phyloP scores from a whole-genome alignment of 331 rosid species.

The Quercus tomentella region DNA sequence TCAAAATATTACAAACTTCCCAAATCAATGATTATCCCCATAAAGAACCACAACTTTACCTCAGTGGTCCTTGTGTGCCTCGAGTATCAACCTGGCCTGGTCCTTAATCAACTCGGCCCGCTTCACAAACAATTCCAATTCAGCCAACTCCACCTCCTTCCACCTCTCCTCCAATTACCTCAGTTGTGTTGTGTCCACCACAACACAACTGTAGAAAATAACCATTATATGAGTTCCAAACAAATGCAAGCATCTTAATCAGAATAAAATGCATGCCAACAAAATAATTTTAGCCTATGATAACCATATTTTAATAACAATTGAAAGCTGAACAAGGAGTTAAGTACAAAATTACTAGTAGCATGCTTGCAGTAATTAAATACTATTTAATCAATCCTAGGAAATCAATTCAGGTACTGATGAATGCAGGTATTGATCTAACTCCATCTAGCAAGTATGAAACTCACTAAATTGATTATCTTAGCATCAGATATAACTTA shows the following conservation, averaged over 20 bases:
- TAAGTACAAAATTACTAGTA: slow-evolving; percentile 1
- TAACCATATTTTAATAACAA: background rate
- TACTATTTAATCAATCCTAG: background rate
- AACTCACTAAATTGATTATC: background rate
- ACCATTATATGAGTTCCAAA: background rate
- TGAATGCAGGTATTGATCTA: slow-evolving; percentile 1
- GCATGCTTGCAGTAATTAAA: background rate
- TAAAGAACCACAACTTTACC: background rate
- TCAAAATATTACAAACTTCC: background rate
- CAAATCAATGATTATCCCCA: background rate
- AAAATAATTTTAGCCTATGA: background rate
- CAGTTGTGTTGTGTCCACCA: slow-evolving; percentile 46
- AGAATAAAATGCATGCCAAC: background rate
- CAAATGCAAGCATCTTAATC: slow-evolving; percentile 6
- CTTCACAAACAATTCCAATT: slow-evolving; percentile 37
- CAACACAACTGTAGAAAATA: slow-evolving; percentile 74
- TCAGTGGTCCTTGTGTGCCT: slow-evolving; percentile 19
- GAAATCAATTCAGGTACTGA: slow-evolving; percentile 2
- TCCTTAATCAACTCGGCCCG: slow-evolving; percentile 32
- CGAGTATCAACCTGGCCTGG: slow-evolving; percentile 29
- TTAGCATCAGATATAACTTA: background rate
- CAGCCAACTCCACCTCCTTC: slow-evolving; percentile 38
- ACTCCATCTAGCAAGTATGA: slow-evolving; percentile 9
- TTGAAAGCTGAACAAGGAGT: background rate
- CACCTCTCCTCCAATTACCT: slow-evolving; percentile 36